phyloP scores from a whole-genome alignment of 1,139 yeast species.

The Protomyces inouyei region DNA sequence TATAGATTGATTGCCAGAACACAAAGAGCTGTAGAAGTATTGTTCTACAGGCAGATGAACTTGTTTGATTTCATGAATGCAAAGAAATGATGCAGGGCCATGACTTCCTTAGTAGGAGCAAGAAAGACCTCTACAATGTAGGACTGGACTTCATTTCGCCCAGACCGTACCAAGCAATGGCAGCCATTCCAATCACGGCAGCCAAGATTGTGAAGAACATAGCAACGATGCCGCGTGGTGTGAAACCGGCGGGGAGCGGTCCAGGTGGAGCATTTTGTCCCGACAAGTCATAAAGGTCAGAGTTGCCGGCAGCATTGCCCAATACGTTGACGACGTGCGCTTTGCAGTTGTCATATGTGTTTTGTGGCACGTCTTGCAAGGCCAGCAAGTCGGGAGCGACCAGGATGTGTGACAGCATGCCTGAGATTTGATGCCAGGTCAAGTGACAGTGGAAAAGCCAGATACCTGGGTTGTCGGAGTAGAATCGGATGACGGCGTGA shows the following conservation, averaged over 20 bases:
- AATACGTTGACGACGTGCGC: constrained; percentile 35
- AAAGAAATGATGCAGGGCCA: too few species aligned
- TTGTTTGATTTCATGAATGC: too few species aligned
- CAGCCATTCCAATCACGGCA: constrained; percentile 71
- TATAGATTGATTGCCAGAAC: too few species aligned
- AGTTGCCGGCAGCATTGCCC: constrained; percentile 88
- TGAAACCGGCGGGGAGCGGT: constrained; percentile 76
- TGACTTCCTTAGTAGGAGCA: too few species aligned
- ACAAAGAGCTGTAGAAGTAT: too few species aligned
- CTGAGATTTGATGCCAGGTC: constrained; percentile 81
- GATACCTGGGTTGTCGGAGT: constrained; percentile 81
- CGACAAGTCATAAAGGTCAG: constrained; percentile 56
- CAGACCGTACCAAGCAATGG: constrained; percentile 76
- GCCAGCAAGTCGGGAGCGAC: constrained; percentile 66
- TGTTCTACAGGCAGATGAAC: too few species aligned
- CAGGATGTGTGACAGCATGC: constrained; percentile 65
- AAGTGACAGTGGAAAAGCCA: constrained; percentile 89
- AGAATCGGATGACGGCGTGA: constrained; percentile 62
- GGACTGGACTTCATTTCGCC: background rate
- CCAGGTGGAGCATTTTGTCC: constrained; percentile 65
- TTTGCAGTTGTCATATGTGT: constrained; percentile 34
- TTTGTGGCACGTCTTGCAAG: constrained; percentile 42
- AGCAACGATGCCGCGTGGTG: constrained; percentile 85
- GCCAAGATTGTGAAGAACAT: constrained; percentile 71
- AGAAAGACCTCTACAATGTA: too few species aligned